A percentile compares a stretch with the other conserved stretches of the same genome.
phyloP scores from a whole-genome alignment of 2,329 filamentous ascomycete genomes.

The Paracamarosporium sp. region DNA sequence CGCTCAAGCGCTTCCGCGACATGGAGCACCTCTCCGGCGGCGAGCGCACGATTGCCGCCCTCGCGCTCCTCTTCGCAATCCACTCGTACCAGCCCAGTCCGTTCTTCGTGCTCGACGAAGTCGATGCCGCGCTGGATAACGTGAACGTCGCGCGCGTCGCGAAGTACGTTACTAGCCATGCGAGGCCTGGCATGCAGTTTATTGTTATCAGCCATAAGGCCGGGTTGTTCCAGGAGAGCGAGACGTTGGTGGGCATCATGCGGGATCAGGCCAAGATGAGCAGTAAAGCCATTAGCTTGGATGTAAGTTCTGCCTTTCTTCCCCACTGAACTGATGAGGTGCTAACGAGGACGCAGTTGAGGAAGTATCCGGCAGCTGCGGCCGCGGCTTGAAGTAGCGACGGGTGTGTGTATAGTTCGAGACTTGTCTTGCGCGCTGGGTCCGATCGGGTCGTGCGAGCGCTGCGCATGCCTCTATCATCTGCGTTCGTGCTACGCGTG shows the following conservation, averaged over 20 bases:
- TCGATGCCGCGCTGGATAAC: slow-evolving; percentile 97
- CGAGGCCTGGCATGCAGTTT: slow-evolving; percentile 97
- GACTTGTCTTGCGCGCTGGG: no score
- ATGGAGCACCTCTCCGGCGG: slow-evolving; percentile 98
- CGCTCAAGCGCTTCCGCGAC: slow-evolving; percentile 95
- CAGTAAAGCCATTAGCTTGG: slow-evolving; percentile 87
- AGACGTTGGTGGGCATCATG: slow-evolving; percentile 94
- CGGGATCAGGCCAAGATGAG: slow-evolving; percentile 93
- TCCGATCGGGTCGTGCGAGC: no score
- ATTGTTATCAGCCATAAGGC: slow-evolving; percentile 98
- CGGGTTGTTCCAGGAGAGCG: slow-evolving; percentile 93
- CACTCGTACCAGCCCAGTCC: slow-evolving; percentile 95
- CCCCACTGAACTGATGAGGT: background rate
- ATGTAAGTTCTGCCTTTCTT: slow-evolving; percentile 72
- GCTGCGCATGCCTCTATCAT: no score
- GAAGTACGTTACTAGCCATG: slow-evolving; percentile 93
- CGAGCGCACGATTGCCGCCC: slow-evolving; percentile 97
- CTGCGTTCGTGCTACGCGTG: no score
- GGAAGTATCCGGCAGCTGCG: slow-evolving; percentile 30
- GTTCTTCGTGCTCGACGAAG: slow-evolving; percentile 98
- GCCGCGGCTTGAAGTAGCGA: background rate
- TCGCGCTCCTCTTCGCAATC: slow-evolving; percentile 95
- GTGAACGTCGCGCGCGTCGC: slow-evolving; percentile 96
- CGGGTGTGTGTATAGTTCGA: no score
- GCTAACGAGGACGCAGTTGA: slow-evolving; percentile 26